These are phyloP conservation scores for Insectozyma bohioensis DNA, from an alignment of 1,139 yeast genomes.

Conservation along the genomic window DNA sequence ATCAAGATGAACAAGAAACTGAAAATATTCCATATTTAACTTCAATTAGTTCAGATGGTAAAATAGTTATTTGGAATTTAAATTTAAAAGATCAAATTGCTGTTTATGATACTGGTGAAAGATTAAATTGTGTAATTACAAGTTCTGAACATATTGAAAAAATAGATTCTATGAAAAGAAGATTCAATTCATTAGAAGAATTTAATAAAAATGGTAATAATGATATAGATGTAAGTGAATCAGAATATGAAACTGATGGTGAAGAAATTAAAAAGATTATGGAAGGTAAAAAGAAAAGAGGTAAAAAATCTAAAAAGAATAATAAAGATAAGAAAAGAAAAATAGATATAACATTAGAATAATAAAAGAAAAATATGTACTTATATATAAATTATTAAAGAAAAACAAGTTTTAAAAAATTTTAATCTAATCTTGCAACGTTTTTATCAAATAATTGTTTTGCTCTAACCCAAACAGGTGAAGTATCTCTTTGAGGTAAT, in stretches of 20 bases:
- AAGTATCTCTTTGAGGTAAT: conserved; percentile 73
- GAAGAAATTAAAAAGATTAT: conserved; percentile 51
- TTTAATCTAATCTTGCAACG: conserved; percentile 55
- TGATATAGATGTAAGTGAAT: conserved; percentile 43
- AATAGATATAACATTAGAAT: conserved; percentile 59
- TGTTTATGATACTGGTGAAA: conserved; percentile 88
- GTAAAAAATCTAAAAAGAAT: conserved; percentile 39
- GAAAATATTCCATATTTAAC: conserved; percentile 51
- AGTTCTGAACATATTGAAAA: conserved; percentile 81
- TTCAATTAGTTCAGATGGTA: conserved; percentile 91
- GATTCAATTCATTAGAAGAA: conserved; percentile 42
- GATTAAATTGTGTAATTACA: conserved; percentile 81
- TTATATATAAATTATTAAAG: conserved; percentile 2
- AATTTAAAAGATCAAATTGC: conserved; percentile 73
- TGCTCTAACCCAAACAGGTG: conserved; percentile 93
- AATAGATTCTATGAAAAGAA: conserved; percentile 67
- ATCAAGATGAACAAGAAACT: conserved; percentile 39
- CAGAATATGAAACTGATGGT: conserved; percentile 67
- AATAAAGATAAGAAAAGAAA: conserved; percentile 39
- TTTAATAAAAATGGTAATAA: conserved; percentile 20
- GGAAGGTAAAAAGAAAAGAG: conserved; percentile 42
- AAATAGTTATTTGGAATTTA: conserved; percentile 87
- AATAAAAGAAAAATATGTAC: conserved; percentile 11
- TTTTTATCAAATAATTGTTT: conserved; percentile 79
- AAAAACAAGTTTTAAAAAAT: not conserved